These are phyloP conservation scores for Ophiocordyceps sinensis DNA, from an alignment of 2,329 filamentous ascomycete genomes.

Conservation along the genomic window DNA sequence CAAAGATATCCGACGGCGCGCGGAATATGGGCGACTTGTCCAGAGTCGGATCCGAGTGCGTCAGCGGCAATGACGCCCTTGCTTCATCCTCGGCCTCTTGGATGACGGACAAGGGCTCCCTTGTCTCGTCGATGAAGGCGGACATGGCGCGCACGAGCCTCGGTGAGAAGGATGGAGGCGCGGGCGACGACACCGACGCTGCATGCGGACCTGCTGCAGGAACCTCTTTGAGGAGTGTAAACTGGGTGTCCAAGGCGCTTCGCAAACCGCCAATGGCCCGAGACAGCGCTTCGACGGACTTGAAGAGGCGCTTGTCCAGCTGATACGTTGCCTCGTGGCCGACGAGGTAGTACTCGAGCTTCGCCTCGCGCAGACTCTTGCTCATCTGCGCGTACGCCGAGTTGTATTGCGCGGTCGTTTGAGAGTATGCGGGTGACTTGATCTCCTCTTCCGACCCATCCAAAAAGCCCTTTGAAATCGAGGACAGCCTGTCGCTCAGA, in stretches of 20 bases:
- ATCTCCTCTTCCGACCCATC: conserved; percentile 71
- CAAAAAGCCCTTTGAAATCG: conserved; percentile 72
- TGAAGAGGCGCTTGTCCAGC: conserved; percentile 65
- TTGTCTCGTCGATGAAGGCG: conserved; percentile 21
- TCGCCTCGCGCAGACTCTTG: conserved; percentile 70
- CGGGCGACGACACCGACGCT: conserved; percentile 4
- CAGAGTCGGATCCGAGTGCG: conserved; percentile 15
- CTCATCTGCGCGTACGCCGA: conserved; percentile 55
- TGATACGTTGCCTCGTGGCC: conserved; percentile 68
- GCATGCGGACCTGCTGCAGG: conserved; percentile 7
- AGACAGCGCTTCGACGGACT: conserved; percentile 70
- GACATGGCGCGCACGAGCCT: conserved; percentile 13
- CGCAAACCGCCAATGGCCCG: conserved; percentile 83
- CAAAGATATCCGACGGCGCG: conserved; percentile 73
- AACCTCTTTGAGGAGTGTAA: conserved; percentile 61
- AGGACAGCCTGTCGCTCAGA: conserved; percentile 66
- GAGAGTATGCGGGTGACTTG: conserved; percentile 47
- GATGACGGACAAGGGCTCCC: conserved; percentile 43
- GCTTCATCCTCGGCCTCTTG: conserved; percentile 41
- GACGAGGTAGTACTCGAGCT: conserved; percentile 73
- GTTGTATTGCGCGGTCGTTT: conserved; percentile 48
- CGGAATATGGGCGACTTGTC: conserved; percentile 26
- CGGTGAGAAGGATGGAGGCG: conserved; percentile 10
- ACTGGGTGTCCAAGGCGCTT: conserved; percentile 81
- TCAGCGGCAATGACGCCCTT: conserved; percentile 7